Percentiles rank a stretch among this genome's conserved stretches.
phyloP scores from a whole-genome alignment of 306 rosid genomes.

The Ormosia emarginata region DNA sequence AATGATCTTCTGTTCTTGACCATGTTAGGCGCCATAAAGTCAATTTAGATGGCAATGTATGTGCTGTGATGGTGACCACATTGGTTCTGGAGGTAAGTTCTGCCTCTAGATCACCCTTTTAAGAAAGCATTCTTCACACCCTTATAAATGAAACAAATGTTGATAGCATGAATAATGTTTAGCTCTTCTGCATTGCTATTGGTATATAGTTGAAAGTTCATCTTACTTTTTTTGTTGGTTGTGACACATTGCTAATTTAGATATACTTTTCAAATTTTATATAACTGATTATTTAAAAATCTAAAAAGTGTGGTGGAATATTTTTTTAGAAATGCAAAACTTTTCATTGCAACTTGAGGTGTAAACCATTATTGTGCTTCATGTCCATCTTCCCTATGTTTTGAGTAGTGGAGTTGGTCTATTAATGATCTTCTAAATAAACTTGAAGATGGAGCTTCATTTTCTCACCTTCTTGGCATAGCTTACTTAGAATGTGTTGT shows the following conservation, averaged over 20 bases:
- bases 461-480: background rate
- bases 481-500: background rate
- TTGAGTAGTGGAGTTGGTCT: background rate
- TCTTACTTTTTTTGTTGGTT: background rate
- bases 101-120: background rate
- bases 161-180: background rate
- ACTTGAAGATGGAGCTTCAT: background rate
- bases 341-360: background rate
- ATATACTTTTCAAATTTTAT: background rate
- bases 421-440: background rate
- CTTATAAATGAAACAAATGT: background rate
- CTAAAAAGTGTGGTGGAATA: background rate
- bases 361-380: conserved; percentile 3
- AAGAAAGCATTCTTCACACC: background rate
- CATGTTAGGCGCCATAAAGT: conserved; percentile 74
- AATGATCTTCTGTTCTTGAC: too few relatives aligned
- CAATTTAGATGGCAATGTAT: conserved; percentile 63
- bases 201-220: background rate
- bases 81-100: conserved; percentile 76
- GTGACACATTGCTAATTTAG: background rate
- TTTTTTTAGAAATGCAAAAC: background rate
- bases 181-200: background rate
- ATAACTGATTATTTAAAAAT: background rate
- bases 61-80: conserved; percentile 77
- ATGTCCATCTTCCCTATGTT: background rate